A percentile compares a stretch with the other conserved stretches of the same genome.
These are phyloP conservation scores for Xerophyta viscosa DNA, from an alignment of 106 monocot species.

Conservation along the genomic window DNA sequence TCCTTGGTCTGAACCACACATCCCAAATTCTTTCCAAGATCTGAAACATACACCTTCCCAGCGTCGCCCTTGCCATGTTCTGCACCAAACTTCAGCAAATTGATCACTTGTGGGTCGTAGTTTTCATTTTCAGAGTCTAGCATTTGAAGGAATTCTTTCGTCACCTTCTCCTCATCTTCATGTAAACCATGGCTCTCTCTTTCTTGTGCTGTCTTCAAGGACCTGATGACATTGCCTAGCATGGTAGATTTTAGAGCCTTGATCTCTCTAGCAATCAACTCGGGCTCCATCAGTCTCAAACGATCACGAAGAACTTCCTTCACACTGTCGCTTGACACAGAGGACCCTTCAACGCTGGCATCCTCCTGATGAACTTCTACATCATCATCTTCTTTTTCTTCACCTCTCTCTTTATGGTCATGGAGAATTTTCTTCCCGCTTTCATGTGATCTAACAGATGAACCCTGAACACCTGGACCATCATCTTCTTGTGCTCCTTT, in stretches of 20 bases:
- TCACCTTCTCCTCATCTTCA: conserved; percentile 65
- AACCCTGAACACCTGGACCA: too few relatives aligned
- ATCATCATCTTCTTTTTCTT: not conserved
- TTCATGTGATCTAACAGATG: too few relatives aligned
- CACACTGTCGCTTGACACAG: conserved; percentile 50
- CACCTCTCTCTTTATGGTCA: not conserved
- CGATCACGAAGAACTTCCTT: conserved; percentile 64
- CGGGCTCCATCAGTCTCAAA: conserved; percentile 52
- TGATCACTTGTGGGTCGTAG: not conserved
- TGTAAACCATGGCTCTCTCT: conserved; percentile 23
- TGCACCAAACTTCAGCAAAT: not conserved
- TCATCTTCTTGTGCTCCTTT: conserved; percentile 1
- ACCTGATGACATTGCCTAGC: conserved; percentile 7
- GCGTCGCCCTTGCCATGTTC: conserved; percentile 6
- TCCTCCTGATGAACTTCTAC: not conserved
- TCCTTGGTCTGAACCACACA: conserved; percentile 78
- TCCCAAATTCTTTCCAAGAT: conserved; percentile 76
- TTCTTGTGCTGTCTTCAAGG: conserved; percentile 1
- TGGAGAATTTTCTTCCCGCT: too few relatives aligned
- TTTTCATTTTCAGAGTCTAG: conserved; percentile 39
- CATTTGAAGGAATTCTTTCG: conserved; percentile 80
- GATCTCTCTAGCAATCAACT: conserved; percentile 75
- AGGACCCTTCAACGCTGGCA: conserved; percentile 9
- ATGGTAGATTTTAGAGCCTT: conserved; percentile 59
- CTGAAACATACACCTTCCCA: conserved; percentile 32